Evolutionary conservation across 1,139 yeast genomes (phyloP).

Genomic region (Candida glucosophila): DNA sequence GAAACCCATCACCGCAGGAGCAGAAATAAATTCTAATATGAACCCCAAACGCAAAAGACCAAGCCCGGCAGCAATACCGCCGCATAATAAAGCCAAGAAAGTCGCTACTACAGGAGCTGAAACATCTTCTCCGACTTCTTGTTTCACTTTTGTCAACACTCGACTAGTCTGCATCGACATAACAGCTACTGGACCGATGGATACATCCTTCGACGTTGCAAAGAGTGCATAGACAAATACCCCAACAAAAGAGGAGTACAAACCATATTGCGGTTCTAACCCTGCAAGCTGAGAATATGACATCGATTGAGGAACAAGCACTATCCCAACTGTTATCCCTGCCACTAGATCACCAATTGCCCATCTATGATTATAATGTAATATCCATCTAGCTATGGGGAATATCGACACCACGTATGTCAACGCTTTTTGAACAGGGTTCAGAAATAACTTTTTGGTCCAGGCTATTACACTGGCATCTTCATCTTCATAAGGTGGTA

Average conservation of each 20-base stretch:
- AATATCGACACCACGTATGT: constrained; percentile 56
- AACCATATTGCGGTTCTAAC: constrained; percentile 73
- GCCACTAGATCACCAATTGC: constrained; percentile 77
- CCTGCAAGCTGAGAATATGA: constrained; percentile 88
- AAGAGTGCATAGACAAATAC: constrained; percentile 81
- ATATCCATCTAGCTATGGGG: constrained; percentile 76
- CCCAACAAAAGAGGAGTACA: constrained; percentile 89
- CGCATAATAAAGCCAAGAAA: constrained; percentile 70
- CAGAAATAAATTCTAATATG: constrained; percentile 78
- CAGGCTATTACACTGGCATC: constrained; percentile 41
- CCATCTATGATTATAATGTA: constrained; percentile 78
- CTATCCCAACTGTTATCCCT: constrained; percentile 89
- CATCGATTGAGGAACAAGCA: constrained; percentile 92
- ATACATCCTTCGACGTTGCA: constrained; percentile 92
- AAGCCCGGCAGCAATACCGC: constrained; percentile 72
- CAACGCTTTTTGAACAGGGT: constrained; percentile 32
- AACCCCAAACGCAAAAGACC: constrained; percentile 84
- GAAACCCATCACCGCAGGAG: constrained; percentile 91
- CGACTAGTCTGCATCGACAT: constrained; percentile 85
- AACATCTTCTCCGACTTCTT: constrained; percentile 26
- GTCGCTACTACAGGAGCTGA: constrained; percentile 70
- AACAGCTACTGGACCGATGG: constrained; percentile 96
- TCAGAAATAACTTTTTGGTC: constrained; percentile 21
- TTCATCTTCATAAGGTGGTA: constrained; percentile 34
- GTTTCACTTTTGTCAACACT: constrained; percentile 58